Conservation (phyloP, 2,329 filamentous ascomycete species). For the Magnaporthales sp. region DNA sequence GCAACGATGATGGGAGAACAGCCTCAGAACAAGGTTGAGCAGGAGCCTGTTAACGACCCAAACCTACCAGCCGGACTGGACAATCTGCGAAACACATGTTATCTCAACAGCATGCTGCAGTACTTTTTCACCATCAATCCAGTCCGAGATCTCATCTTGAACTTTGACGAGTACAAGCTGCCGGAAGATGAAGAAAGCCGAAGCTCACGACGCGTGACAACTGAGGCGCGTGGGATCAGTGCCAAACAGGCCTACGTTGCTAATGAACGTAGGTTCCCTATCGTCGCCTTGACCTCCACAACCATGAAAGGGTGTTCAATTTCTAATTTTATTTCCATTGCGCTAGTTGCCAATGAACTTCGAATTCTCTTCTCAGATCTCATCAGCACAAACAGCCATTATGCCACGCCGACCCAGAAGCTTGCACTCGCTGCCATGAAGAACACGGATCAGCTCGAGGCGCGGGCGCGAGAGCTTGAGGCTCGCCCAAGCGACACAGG, state of each 20-base stretch:
- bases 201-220: conserved; percentile 32
- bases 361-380: conserved; percentile 62
- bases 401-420: conserved; percentile 64
- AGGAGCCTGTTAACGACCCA: conserved; percentile 20
- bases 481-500: background rate
- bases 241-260: conserved; percentile 27
- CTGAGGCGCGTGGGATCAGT: conserved; percentile 25
- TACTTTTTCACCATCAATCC: conserved; percentile 87
- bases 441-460: conserved; percentile 17
- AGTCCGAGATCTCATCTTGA: conserved; percentile 69
- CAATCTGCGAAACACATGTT: conserved; percentile 97
- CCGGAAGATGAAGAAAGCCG: conserved; percentile 56
- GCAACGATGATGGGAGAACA: background rate
- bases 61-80: conserved; percentile 75
- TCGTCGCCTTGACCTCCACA: too few species aligned
- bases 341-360: conserved; percentile 65
- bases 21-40: background rate
- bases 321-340: background rate
- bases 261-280: conserved; percentile 58
- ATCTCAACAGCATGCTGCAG: conserved; percentile 91
- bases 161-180: conserved; percentile 64
- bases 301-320: background rate
- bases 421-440: conserved; percentile 72
- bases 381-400: conserved; percentile 50
- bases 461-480: conserved; percentile 13